Percentiles rank a stretch among this genome's conserved stretches.
phyloP scores from a whole-genome alignment of 73 alveolate species.

The Symbiodinium pilosum region DNA sequence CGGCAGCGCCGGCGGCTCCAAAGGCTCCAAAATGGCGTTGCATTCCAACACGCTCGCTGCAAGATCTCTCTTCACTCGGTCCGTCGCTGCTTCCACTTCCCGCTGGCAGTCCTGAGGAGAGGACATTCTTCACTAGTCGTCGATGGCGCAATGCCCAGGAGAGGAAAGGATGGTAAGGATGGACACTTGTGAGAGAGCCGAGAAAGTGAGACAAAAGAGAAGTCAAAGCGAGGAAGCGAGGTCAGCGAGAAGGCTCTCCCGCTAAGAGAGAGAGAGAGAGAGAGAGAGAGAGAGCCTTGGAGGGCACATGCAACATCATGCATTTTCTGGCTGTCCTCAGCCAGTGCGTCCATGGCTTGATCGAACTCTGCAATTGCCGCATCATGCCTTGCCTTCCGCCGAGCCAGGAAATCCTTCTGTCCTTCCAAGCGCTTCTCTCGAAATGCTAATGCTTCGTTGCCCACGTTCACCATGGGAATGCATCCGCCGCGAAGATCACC shows the following conservation, averaged over 20 bases:
- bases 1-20: constrained; percentile 76
- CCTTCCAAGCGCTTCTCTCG: constrained; percentile 46
- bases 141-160: no score
- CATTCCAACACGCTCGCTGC: constrained; percentile 17
- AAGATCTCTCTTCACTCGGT: constrained; percentile 36
- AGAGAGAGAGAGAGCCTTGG: no score
- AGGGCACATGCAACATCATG: background rate
- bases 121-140: no score
- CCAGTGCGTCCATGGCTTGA: constrained; percentile 53
- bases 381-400: constrained; percentile 52
- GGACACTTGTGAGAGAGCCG: background rate
- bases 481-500: constrained; percentile 67
- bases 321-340: background rate
- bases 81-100: constrained; percentile 66
- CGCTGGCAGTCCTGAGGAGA: constrained; percentile 64
- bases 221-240: background rate
- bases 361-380: constrained; percentile 70
- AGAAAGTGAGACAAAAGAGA: background rate
- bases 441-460: constrained; percentile 33
- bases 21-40: constrained; percentile 46
- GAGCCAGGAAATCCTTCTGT: constrained; percentile 47
- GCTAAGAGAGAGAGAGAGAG: no score
- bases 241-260: no score
- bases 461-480: constrained; percentile 62
- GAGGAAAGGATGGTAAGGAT: background rate